Conservation (phyloP, 345 rosid genomes). For the Carallia brachiata region DNA sequence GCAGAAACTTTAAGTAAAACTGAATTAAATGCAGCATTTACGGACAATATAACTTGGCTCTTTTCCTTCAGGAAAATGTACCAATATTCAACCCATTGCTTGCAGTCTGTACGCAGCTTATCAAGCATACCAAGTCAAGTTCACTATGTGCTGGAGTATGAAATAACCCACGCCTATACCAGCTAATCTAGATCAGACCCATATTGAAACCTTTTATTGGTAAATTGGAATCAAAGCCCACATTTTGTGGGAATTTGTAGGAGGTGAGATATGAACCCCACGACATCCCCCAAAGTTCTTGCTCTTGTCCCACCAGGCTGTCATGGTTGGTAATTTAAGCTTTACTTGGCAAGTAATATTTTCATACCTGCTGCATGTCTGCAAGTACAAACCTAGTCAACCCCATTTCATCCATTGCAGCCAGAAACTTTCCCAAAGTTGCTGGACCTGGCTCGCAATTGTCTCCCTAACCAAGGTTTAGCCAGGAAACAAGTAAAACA, state of each 20-base stretch:
- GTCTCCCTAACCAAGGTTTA: constrained; percentile 35
- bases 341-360: background rate
- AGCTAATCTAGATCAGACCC: constrained; percentile 1
- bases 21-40: no score
- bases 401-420: constrained; percentile 67
- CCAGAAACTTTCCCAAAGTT: constrained; percentile 47
- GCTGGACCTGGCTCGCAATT: constrained; percentile 38
- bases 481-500: background rate
- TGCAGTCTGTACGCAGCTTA: background rate
- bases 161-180: constrained; percentile 3
- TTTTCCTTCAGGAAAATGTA: background rate
- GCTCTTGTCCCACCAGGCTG: no score
- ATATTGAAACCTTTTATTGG: no score
- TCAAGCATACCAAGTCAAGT: constrained; percentile 9
- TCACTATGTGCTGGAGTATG: constrained; percentile 4
- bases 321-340: background rate
- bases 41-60: no score
- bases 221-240: no score
- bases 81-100: background rate
- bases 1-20: no score
- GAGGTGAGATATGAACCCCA: no score
- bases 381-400: constrained; percentile 62
- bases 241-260: no score
- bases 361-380: constrained; percentile 55
- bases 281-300: no score